Percentiles rank a stretch among this genome's conserved stretches.
Evolutionary conservation across 2,329 filamentous ascomycete species (phyloP).

Genomic region (Hymenoscyphus infarciens): DNA sequence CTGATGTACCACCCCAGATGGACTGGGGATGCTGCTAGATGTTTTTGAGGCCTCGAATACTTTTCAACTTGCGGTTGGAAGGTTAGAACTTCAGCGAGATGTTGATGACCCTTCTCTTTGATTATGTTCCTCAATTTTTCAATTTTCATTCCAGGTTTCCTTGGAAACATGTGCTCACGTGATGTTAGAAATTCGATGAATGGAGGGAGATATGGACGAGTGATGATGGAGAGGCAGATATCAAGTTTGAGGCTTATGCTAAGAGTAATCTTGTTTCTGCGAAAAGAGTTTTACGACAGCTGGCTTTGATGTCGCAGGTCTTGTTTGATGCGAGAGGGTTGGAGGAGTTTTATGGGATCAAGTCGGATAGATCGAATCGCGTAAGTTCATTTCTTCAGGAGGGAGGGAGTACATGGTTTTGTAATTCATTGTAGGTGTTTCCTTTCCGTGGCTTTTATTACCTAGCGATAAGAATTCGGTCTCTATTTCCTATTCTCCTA

Average conservation of each 20-base stretch:
- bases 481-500: no score
- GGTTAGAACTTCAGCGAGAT: slow-evolving; percentile 29
- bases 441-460: background rate
- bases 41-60: slow-evolving; percentile 24
- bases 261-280: slow-evolving; percentile 23
- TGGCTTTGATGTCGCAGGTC: slow-evolving; percentile 25
- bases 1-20: slow-evolving; percentile 20
- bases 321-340: slow-evolving; percentile 26
- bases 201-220: slow-evolving; percentile 30
- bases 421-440: background rate
- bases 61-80: slow-evolving; percentile 24
- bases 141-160: no score
- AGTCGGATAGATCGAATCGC: slow-evolving; percentile 23
- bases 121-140: background rate
- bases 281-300: slow-evolving; percentile 21
- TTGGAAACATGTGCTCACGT: slow-evolving; percentile 19
- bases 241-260: slow-evolving; percentile 27
- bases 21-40: slow-evolving; percentile 27
- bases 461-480: background rate
- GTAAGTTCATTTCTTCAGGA: slow-evolving; percentile 12
- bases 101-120: slow-evolving; percentile 16
- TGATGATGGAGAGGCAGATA: slow-evolving; percentile 24
- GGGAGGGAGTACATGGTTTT: background rate
- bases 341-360: slow-evolving; percentile 30
- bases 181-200: slow-evolving; percentile 27